Base-by-base conservation (phyloP, 2,329 filamentous ascomycete genomes). In the Alternaria metachromatica region DNA sequence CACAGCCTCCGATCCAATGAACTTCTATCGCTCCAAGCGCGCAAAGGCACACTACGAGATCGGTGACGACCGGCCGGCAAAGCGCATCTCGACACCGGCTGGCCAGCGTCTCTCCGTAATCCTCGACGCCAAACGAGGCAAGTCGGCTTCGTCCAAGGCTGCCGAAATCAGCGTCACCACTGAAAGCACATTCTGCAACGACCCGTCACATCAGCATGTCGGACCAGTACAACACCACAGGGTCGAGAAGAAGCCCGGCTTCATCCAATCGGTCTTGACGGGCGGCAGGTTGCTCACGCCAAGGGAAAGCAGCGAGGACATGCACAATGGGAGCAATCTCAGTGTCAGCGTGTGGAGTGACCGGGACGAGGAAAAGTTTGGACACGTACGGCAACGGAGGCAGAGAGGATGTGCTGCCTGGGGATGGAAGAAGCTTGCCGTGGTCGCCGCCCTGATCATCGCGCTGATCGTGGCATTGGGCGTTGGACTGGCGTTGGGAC, bases 41-140 rank as follows among this genome's bases (percentile, higher is more conserved):
- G 64, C 72, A 12, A 70, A 57, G 20, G 58, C 71, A 53, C 72
- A 78, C 58, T 68, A 75, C 25, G 60, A 70, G 23, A 60, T 69
- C 58, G 63, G 67, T 44, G 71, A 71, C 46, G 69, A 76, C 53
- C 76, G 76, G 7, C 75, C 77, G 21, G 72, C 80, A 15, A 81
- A 81, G 69, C 79, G 79, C 45, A 82, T 83, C 54, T 81, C 80
- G 4, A 81, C 80, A 26, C 79, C 80, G 53, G 81, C 80, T 23
- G 81, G 81, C 30, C 74, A 80, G 55, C 79, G 81, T 25, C 75
- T 83, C 6, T 82, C 81, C 25, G 71, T 79, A 7, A 80, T 83
- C 49, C 74, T 82, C 64, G 79, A 82, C 48, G 63, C 67, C 23
- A 68, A 65, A 48, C 61, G 64, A n/a, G 58, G 64, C 33, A 73